These are phyloP conservation scores for Ogataea neopini DNA, from an alignment of 805 yeast species.

Conservation along the genomic window DNA sequence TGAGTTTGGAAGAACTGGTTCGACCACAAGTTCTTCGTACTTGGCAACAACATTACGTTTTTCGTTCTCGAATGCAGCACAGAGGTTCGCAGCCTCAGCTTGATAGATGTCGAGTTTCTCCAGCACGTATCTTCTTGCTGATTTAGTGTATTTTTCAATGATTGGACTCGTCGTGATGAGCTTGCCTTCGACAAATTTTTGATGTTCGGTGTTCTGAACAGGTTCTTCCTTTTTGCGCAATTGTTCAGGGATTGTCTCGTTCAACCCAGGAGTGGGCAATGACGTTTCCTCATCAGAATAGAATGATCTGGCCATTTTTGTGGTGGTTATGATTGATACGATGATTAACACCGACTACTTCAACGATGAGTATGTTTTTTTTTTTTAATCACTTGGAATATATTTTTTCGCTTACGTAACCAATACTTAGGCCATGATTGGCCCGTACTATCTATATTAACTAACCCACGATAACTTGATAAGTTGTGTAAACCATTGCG, in stretches of 20 bases:
- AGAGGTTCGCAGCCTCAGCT: constrained; percentile 49
- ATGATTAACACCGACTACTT: background rate
- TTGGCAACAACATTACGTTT: constrained; percentile 31
- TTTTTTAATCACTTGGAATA: background rate
- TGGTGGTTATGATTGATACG: background rate
- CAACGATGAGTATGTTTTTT: background rate
- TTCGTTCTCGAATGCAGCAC: constrained; percentile 50
- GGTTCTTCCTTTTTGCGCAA: constrained; percentile 41
- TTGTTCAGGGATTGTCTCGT: constrained; percentile 38
- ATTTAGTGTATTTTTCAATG: constrained; percentile 45
- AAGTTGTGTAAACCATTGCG: constrained; percentile 69
- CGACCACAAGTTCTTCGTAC: constrained; percentile 42
- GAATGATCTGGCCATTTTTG: constrained; percentile 39
- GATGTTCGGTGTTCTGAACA: constrained; percentile 32
- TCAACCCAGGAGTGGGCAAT: constrained; percentile 50
- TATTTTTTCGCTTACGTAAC: background rate
- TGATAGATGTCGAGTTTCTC: constrained; percentile 38
- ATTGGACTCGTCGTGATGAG: constrained; percentile 50
- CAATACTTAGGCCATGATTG: background rate
- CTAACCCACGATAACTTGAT: constrained; percentile 45
- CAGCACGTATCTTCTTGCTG: constrained; percentile 40
- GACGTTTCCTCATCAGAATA: constrained; percentile 53
- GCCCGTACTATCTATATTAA: background rate
- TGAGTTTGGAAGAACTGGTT: constrained; percentile 56
- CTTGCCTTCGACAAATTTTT: constrained; percentile 52